Evolutionary conservation across 23 red algal genomes (phyloP).

Genomic region (Gracilaria domingensis): DNA sequence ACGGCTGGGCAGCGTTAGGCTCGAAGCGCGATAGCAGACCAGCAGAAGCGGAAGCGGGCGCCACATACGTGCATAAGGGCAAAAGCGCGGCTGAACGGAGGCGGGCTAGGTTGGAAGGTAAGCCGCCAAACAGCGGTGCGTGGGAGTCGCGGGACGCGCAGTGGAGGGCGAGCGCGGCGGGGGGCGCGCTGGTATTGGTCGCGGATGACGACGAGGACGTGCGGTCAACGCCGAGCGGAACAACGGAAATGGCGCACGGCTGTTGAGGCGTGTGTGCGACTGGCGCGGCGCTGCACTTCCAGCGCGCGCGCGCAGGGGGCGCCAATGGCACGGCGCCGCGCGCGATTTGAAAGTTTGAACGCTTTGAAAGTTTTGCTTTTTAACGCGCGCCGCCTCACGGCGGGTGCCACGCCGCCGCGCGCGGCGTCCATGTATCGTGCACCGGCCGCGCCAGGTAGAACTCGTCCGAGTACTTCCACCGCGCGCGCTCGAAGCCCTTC

Average conservation of each 20-base stretch:
- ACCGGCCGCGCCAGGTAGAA: background rate
- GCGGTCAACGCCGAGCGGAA: background rate
- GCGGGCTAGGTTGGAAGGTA: background rate
- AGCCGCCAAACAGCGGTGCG: background rate
- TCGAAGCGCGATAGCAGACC: constrained; percentile 16
- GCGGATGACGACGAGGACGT: background rate
- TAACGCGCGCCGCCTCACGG: background rate
- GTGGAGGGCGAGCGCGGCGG: constrained; percentile 30
- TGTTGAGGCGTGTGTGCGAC: background rate
- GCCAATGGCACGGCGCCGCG: background rate
- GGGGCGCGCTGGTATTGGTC: constrained; percentile 5
- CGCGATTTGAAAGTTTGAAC: constrained; percentile 35
- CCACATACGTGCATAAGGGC: constrained; percentile 16
- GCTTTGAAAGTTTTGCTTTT: constrained; percentile 20
- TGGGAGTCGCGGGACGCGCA: constrained; percentile 31
- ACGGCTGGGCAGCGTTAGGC: background rate
- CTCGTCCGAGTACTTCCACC: background rate
- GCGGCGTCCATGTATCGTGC: constrained; percentile 10
- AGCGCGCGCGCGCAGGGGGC: background rate
- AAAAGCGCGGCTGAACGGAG: background rate
- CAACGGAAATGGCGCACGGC: constrained; percentile 35
- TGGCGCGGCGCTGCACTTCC: background rate
- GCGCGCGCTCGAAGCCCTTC: background rate
- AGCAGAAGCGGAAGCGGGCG: background rate
- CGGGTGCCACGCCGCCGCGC: background rate